These are phyloP conservation scores for Tetrapisispora taiwanensis DNA, from an alignment of 805 yeast species.

Conservation along the genomic window DNA sequence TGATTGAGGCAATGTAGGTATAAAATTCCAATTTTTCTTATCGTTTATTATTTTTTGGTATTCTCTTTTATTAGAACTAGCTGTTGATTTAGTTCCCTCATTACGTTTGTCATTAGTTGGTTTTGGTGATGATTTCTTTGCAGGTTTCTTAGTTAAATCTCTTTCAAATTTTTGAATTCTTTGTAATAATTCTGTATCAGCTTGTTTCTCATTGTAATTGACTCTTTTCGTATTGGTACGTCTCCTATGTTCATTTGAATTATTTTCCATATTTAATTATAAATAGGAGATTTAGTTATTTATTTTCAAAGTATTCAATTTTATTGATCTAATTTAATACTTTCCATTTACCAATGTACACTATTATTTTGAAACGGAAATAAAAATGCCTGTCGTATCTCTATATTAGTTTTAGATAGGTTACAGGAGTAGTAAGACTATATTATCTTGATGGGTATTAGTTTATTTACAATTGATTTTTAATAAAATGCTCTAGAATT, in stretches of 20 bases:
- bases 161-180: slow-evolving; percentile 10
- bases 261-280: neutral
- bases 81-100: neutral
- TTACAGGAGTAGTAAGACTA: no score
- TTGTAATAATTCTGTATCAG: slow-evolving; percentile 19
- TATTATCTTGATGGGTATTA: no score
- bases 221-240: slow-evolving; percentile 17
- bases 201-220: slow-evolving; percentile 22
- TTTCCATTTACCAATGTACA: no score
- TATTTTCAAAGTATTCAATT: no score
- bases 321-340: no score
- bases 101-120: neutral
- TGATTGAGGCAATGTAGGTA: slow-evolving; percentile 26
- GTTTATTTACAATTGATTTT: no score
- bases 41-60: slow-evolving; percentile 21
- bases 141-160: neutral
- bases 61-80: slow-evolving; percentile 2
- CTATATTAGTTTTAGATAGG: no score
- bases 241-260: slow-evolving; percentile 4
- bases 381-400: no score
- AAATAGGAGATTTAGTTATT: no score
- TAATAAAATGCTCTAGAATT: no score
- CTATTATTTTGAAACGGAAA: no score
- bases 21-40: slow-evolving; percentile 24
- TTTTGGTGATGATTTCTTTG: neutral